Percentiles rank a stretch among this genome's conserved stretches.
Conservation (phyloP, 768 basidiomycete species). For the Suillus subluteus region DNA sequence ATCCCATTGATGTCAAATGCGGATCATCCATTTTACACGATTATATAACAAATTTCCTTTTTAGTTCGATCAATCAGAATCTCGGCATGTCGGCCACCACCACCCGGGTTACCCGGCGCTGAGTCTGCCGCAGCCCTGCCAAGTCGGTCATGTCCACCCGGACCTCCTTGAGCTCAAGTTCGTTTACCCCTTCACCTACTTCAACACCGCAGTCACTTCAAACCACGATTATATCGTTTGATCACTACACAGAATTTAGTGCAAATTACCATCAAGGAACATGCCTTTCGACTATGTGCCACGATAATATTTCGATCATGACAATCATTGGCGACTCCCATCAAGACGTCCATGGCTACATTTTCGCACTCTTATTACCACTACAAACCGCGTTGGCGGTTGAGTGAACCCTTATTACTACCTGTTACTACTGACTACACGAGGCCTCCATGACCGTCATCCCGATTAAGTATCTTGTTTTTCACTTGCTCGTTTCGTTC, state of each 20-base stretch:
- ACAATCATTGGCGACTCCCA: conserved; percentile 1
- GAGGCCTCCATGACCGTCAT: background rate
- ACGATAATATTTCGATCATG: conserved; percentile 5
- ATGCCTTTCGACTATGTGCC: background rate
- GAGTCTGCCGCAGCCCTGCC: no score
- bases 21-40: background rate
- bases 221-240: no score
- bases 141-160: background rate
- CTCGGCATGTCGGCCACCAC: background rate
- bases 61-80: background rate
- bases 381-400: background rate
- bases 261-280: conserved; percentile 1
- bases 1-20: background rate
- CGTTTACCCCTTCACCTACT: background rate
- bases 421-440: background rate
- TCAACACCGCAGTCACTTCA: background rate
- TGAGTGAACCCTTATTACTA: background rate
- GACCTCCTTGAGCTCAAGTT: background rate
- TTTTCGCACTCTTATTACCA: background rate
- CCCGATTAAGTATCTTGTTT: background rate
- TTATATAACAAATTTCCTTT: background rate
- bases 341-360: conserved; percentile 3
- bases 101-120: background rate
- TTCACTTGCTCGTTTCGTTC: background rate
- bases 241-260: background rate